Evolutionary conservation across 2,329 filamentous ascomycete genomes (phyloP), one percentile per base, ranked within the genome.

Genomic region (Colletotrichum tropicale): DNA sequence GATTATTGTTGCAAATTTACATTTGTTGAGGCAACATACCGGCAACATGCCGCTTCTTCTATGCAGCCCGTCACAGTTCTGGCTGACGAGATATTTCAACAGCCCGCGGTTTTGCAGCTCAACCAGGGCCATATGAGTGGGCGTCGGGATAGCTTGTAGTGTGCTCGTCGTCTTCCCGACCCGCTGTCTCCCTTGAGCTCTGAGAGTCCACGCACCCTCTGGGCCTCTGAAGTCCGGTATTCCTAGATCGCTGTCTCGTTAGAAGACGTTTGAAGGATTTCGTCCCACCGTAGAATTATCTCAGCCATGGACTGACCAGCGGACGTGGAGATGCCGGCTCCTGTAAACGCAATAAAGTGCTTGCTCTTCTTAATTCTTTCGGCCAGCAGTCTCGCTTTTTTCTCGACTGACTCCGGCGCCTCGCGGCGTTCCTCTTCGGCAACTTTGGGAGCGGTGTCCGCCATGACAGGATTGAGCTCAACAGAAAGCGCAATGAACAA

Each of bases 161-260:
- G 86, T 86, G 58, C 79, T 86, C 12, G 82, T 81, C 0, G 80
- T 76, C 64, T 84, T 82, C 10, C 73, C 76, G 1, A 81, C 83
- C 2, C 79, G 80, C 52, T 85, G 74, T 77, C 83, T 80, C 0
- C 86, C 86, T 74, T 88, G 87, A 3, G 86, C 87, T 68, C 81
- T 80, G 2, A 88, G 79, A 2, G 87, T 88, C 87, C 87, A 88
- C 6, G 83, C 83, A 2, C 87, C 87, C 52, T 88, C 83, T 0
- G 87, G 86, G 1, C 86, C 87, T n/a, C 87, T 83, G 69, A 89
- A 89, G 65, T 88, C 87, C 4, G 87, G 85, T 18, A 88, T 88
- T 3, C 86, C 86, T 87, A 4, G 3, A 16, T 56, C 3, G 4
- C 4, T 2, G 4, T 16, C n/a, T 24, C 21, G 24, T 56, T 18